Evolutionary conservation across 2,329 filamentous ascomycete species (phyloP).

Genomic region (Emergomyces orientalis): DNA sequence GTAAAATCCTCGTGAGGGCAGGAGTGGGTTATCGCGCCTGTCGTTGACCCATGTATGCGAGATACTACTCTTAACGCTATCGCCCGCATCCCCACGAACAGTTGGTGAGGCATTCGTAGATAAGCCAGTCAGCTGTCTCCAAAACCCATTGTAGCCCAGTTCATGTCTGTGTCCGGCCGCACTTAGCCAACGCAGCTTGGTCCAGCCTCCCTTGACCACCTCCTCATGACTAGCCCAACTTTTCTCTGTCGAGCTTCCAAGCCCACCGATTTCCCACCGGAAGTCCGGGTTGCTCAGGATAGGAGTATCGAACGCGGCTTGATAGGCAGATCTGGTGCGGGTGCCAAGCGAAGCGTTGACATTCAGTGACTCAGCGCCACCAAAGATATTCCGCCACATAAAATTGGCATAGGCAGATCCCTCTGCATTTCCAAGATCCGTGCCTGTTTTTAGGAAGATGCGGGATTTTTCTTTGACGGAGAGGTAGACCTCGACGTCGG

Average conservation of each 20-base stretch:
- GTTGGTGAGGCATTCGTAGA: slow-evolving; percentile 66
- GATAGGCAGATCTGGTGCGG: slow-evolving; percentile 83
- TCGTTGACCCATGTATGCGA: slow-evolving; percentile 75
- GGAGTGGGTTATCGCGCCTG: slow-evolving; percentile 69
- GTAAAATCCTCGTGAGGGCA: slow-evolving; percentile 75
- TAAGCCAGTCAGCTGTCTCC: slow-evolving; percentile 81
- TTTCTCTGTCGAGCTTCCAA: slow-evolving; percentile 79
- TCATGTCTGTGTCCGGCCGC: slow-evolving; percentile 60
- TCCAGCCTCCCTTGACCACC: slow-evolving; percentile 64
- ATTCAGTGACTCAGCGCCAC: slow-evolving; percentile 81
- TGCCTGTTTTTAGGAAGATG: slow-evolving; percentile 85
- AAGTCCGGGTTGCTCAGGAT: slow-evolving; percentile 76
- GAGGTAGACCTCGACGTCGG: slow-evolving; percentile 72
- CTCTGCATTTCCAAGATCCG: slow-evolving; percentile 86
- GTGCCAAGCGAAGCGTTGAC: slow-evolving; percentile 83
- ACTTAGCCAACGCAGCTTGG: slow-evolving; percentile 67
- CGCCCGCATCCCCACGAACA: slow-evolving; percentile 75
- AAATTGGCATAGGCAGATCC: slow-evolving; percentile 86
- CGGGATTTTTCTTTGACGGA: slow-evolving; percentile 69
- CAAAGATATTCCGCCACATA: slow-evolving; percentile 83
- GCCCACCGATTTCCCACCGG: slow-evolving; percentile 65
- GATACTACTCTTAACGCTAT: slow-evolving; percentile 80
- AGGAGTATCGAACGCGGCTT: slow-evolving; percentile 72
- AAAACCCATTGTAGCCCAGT: slow-evolving; percentile 68
- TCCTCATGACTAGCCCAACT: slow-evolving; percentile 93